Evolutionary conservation across 2,329 filamentous ascomycete genomes (phyloP), one percentile per base, ranked within the genome.

Genomic region (Curvularia sp.): DNA sequence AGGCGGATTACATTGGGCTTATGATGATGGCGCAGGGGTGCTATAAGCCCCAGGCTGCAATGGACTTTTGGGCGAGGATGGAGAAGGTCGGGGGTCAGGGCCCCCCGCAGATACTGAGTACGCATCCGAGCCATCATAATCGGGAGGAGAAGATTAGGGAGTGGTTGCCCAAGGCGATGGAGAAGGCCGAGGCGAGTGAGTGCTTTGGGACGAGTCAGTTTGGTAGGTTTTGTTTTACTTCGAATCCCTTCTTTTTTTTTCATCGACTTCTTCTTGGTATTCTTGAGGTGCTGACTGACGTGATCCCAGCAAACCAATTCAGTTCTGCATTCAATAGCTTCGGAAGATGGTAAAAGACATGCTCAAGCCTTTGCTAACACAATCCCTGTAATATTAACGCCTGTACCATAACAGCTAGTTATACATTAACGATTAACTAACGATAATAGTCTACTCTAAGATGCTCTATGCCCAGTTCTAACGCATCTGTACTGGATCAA

Each of bases 1-100:
- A 94, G 78, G 91, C 91, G 0, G 91, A 94, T 70, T 91, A 90
- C 68, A 92, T 93, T 48, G 91, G 91, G 0, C 76, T 93, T 33
- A 86, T 93, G 84, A 90, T 93, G 84, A 93, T 93, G 89, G 86
- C 90, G 0, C 86, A 91, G 77, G 89, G 88, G 26, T 93, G 91
- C 78, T 93, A 90, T 72, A 83, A 92, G 61, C 91, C 91, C 0
- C 77, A 82, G 12, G 85, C 86, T 60, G 90, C 90, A 0, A 80
- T 89, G 43, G 81, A 80, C 0, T 86, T 93, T 58, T 85, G 83
- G 83, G 68, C 73, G 24, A 78, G 87, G 49, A 91, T 92, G 87
- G 86, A 89, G 62, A 72, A 74, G 39, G 72, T 77, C 12, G 80
- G 80, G 26, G 75, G 83, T 46, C 68, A 71, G 5, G 82, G 84